Conservation (phyloP, 495 filamentous ascomycete species). For the Glarea lozoyensis region DNA sequence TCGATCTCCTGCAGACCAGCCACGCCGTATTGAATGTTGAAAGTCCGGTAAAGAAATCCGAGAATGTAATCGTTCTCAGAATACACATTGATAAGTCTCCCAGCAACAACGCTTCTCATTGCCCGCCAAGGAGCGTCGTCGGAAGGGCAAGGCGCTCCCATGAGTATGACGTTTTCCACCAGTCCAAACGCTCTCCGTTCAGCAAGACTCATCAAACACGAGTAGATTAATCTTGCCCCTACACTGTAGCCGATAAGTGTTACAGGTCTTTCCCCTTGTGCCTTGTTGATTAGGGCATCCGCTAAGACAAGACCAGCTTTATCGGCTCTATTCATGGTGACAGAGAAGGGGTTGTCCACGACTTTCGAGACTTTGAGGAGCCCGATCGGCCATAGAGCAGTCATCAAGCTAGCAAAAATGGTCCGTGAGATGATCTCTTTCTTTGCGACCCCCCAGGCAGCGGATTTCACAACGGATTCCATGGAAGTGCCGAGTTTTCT, state of each 20-base stretch:
- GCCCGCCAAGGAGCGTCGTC: conserved; percentile 42
- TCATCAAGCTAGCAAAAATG: conserved; percentile 62
- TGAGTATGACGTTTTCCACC: conserved; percentile 74
- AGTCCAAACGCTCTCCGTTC: conserved; percentile 76
- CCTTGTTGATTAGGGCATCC: conserved; percentile 78
- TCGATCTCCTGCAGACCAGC: conserved; percentile 46
- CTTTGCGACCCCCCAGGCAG: conserved; percentile 70
- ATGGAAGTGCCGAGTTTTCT: conserved; percentile 66
- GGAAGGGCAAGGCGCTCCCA: conserved; percentile 70
- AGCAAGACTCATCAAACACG: conserved; percentile 67
- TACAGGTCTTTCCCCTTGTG: conserved; percentile 82
- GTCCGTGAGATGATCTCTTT: conserved; percentile 55
- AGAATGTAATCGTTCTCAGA: conserved; percentile 52
- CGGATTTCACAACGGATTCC: conserved; percentile 61
- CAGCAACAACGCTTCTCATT: conserved; percentile 46
- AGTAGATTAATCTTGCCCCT: conserved; percentile 83
- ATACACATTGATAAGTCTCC: conserved; percentile 50
- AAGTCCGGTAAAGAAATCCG: conserved; percentile 47
- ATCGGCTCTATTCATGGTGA: conserved; percentile 73
- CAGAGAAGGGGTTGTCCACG: conserved; percentile 83
- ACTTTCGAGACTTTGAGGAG: conserved; percentile 72
- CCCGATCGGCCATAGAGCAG: conserved; percentile 65
- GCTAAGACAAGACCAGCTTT: conserved; percentile 82
- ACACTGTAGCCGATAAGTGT: conserved; percentile 84
- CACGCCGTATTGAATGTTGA: conserved; percentile 44